Evolutionary conservation across 352 stramenopile species (phyloP).

Genomic region (Pythium rhizo-oryzae): DNA sequence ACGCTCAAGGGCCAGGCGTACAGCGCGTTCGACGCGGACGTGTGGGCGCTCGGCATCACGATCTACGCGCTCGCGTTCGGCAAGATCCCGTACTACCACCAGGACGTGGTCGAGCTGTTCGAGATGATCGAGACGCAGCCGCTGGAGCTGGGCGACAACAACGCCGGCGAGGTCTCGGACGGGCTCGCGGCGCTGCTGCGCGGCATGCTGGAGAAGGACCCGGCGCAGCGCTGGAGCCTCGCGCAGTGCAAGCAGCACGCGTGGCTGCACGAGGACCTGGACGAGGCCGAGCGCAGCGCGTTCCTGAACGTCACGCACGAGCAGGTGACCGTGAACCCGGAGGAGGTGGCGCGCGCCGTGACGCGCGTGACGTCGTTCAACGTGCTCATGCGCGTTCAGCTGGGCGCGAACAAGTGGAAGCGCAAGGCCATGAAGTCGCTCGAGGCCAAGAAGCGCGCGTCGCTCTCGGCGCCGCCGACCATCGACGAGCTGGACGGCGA

Average conservation of each 20-base stretch:
- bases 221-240: slow-evolving; percentile 69
- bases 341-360: slow-evolving; percentile 70
- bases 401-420: slow-evolving; percentile 80
- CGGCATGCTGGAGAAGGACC: slow-evolving; percentile 76
- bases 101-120: slow-evolving; percentile 82
- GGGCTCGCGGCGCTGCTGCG: slow-evolving; percentile 51
- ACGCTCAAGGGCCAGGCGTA: slow-evolving; percentile 81
- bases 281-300: slow-evolving; percentile 34
- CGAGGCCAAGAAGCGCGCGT: slow-evolving; percentile 33
- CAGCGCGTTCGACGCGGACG: slow-evolving; percentile 80
- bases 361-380: slow-evolving; percentile 77
- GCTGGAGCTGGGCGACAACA: slow-evolving; percentile 38
- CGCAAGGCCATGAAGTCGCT: slow-evolving; percentile 67
- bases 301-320: slow-evolving; percentile 61
- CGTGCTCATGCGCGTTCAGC: slow-evolving; percentile 76
- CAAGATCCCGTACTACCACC: slow-evolving; percentile 82
- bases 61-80: slow-evolving; percentile 83
- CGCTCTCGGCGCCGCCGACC: slow-evolving; percentile 14
- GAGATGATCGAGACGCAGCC: slow-evolving; percentile 77
- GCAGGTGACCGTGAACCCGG: slow-evolving; percentile 53
- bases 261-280: slow-evolving; percentile 67
- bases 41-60: slow-evolving; percentile 88
- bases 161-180: slow-evolving; percentile 35
- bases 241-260: slow-evolving; percentile 67
- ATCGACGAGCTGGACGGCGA: slow-evolving; percentile 23